These are phyloP conservation scores for Paecilomyces formosus DNA, from an alignment of 2,329 filamentous ascomycete genomes.

Conservation along the genomic window DNA sequence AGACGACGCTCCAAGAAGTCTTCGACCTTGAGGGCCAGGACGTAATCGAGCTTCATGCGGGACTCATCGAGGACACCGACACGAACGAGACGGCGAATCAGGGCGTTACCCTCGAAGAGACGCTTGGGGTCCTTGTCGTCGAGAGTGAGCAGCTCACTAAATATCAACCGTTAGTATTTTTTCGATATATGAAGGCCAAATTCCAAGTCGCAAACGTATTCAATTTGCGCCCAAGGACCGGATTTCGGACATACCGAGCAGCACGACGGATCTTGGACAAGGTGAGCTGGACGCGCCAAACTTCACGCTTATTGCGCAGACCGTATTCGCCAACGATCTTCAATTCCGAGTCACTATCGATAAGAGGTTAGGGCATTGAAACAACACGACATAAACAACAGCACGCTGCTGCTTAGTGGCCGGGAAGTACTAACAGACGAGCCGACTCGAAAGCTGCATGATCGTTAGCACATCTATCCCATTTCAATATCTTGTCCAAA, in stretches of 20 bases:
- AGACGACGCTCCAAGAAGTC: conserved; percentile 99
- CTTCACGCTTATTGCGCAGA: conserved; percentile 99
- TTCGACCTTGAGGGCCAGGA: conserved; percentile 96
- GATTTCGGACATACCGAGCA: conserved; percentile 67
- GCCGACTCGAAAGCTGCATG: conserved; percentile 84
- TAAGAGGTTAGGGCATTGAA: conserved; percentile 50
- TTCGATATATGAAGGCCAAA: conserved; percentile 1
- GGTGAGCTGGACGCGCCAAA: conserved; percentile 99
- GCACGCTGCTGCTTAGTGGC: conserved; percentile 98
- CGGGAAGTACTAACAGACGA: conserved; percentile 91
- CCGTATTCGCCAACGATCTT: conserved; percentile 99
- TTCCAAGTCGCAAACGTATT: conserved; percentile 6
- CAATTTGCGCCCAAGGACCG: background rate
- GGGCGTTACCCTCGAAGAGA: conserved; percentile 99
- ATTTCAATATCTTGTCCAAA: conserved; percentile 8
- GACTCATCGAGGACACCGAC: conserved; percentile 99
- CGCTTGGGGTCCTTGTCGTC: conserved; percentile 99
- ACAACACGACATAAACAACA: conserved; percentile 92
- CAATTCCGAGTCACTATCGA: conserved; percentile 88
- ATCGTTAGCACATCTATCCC: conserved; percentile 27
- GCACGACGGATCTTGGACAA: conserved; percentile 99
- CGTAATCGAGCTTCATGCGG: conserved; percentile 99
- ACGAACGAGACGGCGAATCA: conserved; percentile 99
- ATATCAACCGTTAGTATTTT: conserved; percentile 9
- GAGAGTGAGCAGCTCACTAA: conserved; percentile 97